A percentile compares a stretch with the other conserved stretches of the same genome.
Conservation (phyloP, 2,329 filamentous ascomycete genomes). For the Venturiaceae sp. region DNA sequence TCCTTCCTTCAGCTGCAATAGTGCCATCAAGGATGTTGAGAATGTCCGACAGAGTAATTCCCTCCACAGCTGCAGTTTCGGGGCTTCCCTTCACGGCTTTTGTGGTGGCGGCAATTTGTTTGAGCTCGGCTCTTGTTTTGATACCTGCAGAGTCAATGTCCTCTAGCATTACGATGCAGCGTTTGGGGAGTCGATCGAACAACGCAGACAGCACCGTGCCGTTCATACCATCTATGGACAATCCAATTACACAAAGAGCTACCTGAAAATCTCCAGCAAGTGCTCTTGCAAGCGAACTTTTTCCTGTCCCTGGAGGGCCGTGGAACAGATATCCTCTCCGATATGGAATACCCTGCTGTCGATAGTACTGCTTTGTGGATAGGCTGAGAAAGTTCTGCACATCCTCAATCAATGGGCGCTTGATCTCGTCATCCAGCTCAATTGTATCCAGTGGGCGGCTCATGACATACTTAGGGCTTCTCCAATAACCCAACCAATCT, state of each 20-base stretch:
- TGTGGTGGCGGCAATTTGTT: neutral
- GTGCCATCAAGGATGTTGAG: conserved; percentile 17
- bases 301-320: conserved; percentile 73
- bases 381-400: conserved; percentile 44
- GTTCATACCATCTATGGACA: conserved; percentile 54
- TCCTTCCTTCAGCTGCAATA: conserved; percentile 13
- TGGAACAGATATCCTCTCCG: conserved; percentile 69
- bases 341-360: conserved; percentile 76
- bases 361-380: conserved; percentile 65
- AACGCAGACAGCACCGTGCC: conserved; percentile 56
- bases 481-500: neutral
- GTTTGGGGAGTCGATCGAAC: conserved; percentile 57
- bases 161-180: conserved; percentile 65
- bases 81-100: neutral
- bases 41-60: conserved; percentile 11
- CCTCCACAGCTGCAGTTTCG: neutral
- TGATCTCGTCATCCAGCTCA: neutral
- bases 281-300: conserved; percentile 49
- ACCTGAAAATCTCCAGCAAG: conserved; percentile 37
- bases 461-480: neutral
- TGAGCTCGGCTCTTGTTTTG: neutral
- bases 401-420: conserved; percentile 1
- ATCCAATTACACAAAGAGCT: conserved; percentile 35
- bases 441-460: neutral
- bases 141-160: conserved; percentile 49